Evolutionary conservation across 2,329 filamentous ascomycete species (phyloP), one percentile per base, ranked within the genome.

Genomic region (Colletotrichum ledebouriae): DNA sequence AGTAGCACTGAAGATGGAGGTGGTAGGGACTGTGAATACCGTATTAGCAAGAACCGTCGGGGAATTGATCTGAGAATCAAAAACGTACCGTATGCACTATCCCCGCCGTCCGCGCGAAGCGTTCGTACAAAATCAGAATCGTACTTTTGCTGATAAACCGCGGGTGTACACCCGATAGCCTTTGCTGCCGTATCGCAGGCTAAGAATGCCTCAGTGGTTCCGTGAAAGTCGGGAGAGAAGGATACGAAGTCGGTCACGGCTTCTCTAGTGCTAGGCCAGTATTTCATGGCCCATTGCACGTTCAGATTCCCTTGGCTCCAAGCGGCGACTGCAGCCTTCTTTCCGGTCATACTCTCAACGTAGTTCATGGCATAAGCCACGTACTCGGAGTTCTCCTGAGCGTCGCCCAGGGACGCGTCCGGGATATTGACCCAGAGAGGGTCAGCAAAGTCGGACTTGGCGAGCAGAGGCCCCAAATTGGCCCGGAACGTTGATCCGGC

Each of bases 361-460:
- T 88, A 89, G 76, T 88, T 86, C 67, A 89, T 84, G 6, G 86
- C 85, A 73, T 89, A 88, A 2, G 85, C 84, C 41, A 86, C 81
- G 71, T 85, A 87, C 73, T 89, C 86, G 9, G 84, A 76, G 68
- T 84, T 88, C 20, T 76, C 70, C 70, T 88, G 86, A 0, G 79
- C 80, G 62, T 89, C 85, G 29, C 71, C 75, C 12, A 86, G 76
- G 46, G 84, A 78, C 41, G 78, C 77, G 1, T 76, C 75, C 0
- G 86, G 85, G 12, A 89, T 79, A 72, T 89, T 89, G n/a, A 89
- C 76, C 83, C 85, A 89, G 13, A 87, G 80, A 0, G 84, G 81
- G 67, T 87, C 84, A 12, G 78, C 83, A 62, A 80, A 81, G 29
- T 73, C 70, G 1, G 78, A 77, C 29, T 78, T 76, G 3, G 76